Evolutionary conservation across 2,329 filamentous ascomycete genomes (phyloP).

Genomic region (Penicillium corylophilum): DNA sequence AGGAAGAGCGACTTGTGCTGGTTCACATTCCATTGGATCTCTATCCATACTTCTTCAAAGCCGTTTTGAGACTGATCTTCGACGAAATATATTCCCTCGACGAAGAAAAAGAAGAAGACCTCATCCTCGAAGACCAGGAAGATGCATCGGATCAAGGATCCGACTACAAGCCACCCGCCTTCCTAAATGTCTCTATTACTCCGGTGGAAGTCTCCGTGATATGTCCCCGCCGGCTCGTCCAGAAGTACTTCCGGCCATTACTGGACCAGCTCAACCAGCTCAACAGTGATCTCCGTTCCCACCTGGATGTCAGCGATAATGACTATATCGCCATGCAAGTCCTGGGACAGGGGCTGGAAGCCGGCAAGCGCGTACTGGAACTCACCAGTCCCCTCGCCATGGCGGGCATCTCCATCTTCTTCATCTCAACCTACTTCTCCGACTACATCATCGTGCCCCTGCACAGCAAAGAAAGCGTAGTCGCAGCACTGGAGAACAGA

Average conservation of each 20-base stretch:
- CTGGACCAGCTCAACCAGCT: conserved; percentile 60
- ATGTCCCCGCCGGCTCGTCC: conserved; percentile 73
- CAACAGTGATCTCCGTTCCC: conserved; percentile 40
- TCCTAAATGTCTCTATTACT: conserved; percentile 91
- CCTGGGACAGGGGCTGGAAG: conserved; percentile 84
- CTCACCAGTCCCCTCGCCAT: conserved; percentile 86
- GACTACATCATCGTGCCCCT: conserved; percentile 92
- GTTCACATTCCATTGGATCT: conserved; percentile 85
- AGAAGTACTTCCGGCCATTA: conserved; percentile 71
- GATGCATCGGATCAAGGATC: conserved; percentile 21
- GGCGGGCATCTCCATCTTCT: conserved; percentile 89
- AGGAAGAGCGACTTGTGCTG: conserved; percentile 85
- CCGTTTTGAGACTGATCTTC: conserved; percentile 81
- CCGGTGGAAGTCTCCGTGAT: conserved; percentile 91
- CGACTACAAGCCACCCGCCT: conserved; percentile 64
- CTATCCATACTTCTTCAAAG: conserved; percentile 75
- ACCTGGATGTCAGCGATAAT: conserved; percentile 74
- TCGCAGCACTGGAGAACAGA: conserved; percentile 70
- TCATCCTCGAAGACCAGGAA: conserved; percentile 43
- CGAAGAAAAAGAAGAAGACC: conserved; percentile 40
- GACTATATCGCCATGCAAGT: conserved; percentile 88
- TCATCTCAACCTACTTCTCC: conserved; percentile 97
- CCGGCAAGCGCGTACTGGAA: conserved; percentile 86
- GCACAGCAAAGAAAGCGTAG: conserved; percentile 70
- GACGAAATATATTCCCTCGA: conserved; percentile 51